These are phyloP conservation scores for Globisporangium megalacanthum DNA, from an alignment of 352 stramenopile genomes.

Conservation along the genomic window DNA sequence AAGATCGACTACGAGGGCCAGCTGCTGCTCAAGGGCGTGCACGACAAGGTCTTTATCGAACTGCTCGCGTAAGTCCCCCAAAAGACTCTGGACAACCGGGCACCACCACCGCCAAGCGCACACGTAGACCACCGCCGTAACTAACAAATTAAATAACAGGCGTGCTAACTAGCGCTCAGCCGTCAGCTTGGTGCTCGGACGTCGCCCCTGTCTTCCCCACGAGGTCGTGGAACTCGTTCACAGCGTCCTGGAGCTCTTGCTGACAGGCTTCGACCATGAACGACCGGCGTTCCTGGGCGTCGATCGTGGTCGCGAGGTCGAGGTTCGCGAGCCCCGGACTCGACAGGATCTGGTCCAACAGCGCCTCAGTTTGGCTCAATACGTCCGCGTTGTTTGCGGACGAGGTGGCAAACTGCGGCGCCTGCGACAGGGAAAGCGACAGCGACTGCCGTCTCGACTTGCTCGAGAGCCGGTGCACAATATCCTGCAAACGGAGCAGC, in stretches of 20 bases:
- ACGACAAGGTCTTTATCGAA: conserved; percentile 76
- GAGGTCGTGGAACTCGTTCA: conserved; percentile 59
- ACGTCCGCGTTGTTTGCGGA: conserved; percentile 44
- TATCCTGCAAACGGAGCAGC: conserved; percentile 31
- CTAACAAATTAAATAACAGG: too few species aligned
- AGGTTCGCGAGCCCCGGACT: conserved; percentile 28
- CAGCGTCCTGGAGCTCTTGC: conserved; percentile 44
- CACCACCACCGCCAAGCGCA: not conserved
- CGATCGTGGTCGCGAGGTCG: conserved; percentile 24
- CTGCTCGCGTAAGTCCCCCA: conserved; percentile 31
- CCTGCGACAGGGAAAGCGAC: conserved; percentile 5
- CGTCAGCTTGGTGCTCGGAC: not conserved
- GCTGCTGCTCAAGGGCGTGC: conserved; percentile 74
- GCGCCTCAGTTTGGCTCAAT: conserved; percentile 45
- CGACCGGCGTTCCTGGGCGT: conserved; percentile 39
- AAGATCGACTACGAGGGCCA: conserved; percentile 79
- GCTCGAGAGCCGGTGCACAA: conserved; percentile 21
- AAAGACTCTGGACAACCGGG: too few species aligned
- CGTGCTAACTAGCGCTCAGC: too few species aligned
- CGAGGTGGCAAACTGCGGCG: conserved; percentile 17
- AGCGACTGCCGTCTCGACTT: conserved; percentile 6
- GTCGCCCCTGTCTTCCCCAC: conserved; percentile 9
- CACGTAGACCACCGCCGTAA: too few species aligned
- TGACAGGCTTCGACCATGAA: conserved; percentile 62
- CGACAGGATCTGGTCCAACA: conserved; percentile 42